Evolutionary conservation across 2,329 filamentous ascomycete species (phyloP).

Genomic region (Botrytis squamosa): DNA sequence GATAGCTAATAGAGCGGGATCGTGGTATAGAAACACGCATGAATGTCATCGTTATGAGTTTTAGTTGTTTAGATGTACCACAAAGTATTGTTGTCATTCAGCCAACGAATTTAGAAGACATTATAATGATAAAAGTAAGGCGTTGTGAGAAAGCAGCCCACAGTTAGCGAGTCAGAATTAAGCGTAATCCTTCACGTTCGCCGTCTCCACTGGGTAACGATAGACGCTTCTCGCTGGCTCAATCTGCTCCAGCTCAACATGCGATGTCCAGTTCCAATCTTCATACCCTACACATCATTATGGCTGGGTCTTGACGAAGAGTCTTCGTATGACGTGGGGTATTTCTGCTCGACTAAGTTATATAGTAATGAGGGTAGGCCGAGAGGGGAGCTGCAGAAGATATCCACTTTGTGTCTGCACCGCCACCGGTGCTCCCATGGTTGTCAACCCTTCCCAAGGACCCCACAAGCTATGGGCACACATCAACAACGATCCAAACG

Average conservation of each 20-base stretch:
- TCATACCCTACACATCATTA: slow-evolving; percentile 31
- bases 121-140: not conserved
- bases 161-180: slow-evolving; percentile 27
- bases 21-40: not conserved
- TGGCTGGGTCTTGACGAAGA: too few relatives aligned
- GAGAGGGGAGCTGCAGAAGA: too few relatives aligned
- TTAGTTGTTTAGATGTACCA: not conserved
- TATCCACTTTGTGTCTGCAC: too few relatives aligned
- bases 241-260: slow-evolving; percentile 34
- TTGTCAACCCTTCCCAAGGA: too few relatives aligned
- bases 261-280: slow-evolving; percentile 33
- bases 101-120: not conserved
- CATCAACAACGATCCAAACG: slow-evolving; percentile 27
- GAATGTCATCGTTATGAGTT: not conserved
- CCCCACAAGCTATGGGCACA: too few relatives aligned
- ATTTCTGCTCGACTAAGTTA: too few relatives aligned
- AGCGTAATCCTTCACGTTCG: slow-evolving; percentile 36
- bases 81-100: not conserved
- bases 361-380: too few relatives aligned
- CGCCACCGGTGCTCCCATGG: too few relatives aligned
- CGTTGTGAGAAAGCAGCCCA: not conserved
- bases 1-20: not conserved
- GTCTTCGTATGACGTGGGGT: too few relatives aligned
- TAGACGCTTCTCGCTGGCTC: slow-evolving; percentile 34
- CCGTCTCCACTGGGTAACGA: slow-evolving; percentile 40